Evolutionary conservation across 495 filamentous ascomycete species (phyloP), one percentile per base, ranked within the genome.

Genomic region (Penicillium steckii): DNA sequence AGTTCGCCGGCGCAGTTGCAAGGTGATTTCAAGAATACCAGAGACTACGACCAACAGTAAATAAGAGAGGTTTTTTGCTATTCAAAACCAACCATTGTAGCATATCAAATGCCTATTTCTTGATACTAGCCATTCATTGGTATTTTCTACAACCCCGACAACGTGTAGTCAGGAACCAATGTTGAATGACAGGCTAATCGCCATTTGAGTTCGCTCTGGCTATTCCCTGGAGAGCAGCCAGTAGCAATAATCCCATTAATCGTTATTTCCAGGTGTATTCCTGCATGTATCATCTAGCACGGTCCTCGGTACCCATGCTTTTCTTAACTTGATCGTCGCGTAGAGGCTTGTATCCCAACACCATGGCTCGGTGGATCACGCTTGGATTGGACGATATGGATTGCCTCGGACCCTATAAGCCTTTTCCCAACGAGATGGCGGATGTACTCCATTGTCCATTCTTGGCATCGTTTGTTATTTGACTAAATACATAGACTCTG

Each of bases 381-480:
- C 35, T 61, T 64, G 1, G 64, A 66, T 38, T 73, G 62, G 4
- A 69, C 66, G 23, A 60, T 60, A 27, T 59, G 44, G n/a, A 69
- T 59, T 2, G 69, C 66, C 1, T 62, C 54, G 1, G 58, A 54
- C 1, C 24, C 62, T 37, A 70, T 64, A 9, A 59, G 30, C 8
- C 55, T 32, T 43, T 60, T 59, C 4, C 42, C 23, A 27, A 69
- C 62, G 10, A 73, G 49, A 40, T 56, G 56, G 3, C 62, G 57
- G 10, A 71, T 50, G 43, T 59, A 73, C 19, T 73, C 67, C 61
- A 68, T 65, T 4, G 66, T 73, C 67, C 69, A 72, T 40, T 72
- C 69, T 33, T 72, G 67, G 30, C 62, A 70, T 48, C 67, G 54
- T 41, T 53, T 68, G 29, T 72, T 72, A 12, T 53, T 64, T 1